Conservation (phyloP, 2,329 filamentous ascomycete species). For the Orbilia brochopaga region DNA sequence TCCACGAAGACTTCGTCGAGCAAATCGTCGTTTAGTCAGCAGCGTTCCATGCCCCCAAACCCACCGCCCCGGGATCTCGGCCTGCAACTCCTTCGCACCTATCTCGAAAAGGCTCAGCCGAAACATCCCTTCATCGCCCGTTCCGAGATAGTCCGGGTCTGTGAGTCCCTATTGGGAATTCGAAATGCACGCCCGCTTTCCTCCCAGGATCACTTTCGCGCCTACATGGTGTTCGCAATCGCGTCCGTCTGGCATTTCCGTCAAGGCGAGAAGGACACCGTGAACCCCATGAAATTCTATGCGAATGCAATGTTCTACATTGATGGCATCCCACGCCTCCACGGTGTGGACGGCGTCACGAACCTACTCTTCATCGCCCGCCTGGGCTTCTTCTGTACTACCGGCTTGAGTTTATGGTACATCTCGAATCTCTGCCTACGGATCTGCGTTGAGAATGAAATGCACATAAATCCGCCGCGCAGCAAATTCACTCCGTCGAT, state of each 20-base stretch:
- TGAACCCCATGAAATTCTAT: slow-evolving; percentile 51
- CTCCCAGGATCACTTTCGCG: slow-evolving; percentile 47
- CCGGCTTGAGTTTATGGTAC: slow-evolving; percentile 49
- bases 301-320: slow-evolving; percentile 51
- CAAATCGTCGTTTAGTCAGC: slow-evolving; percentile 45
- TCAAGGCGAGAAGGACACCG: slow-evolving; percentile 48
- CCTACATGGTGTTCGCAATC: slow-evolving; percentile 48
- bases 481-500: slow-evolving; percentile 43
- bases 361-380: slow-evolving; percentile 49
- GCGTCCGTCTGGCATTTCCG: slow-evolving; percentile 48
- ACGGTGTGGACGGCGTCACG: slow-evolving; percentile 45
- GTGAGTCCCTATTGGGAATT: slow-evolving; percentile 43
- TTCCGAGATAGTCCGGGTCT: slow-evolving; percentile 47
- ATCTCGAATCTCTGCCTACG: slow-evolving; percentile 50
- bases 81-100: slow-evolving; percentile 47
- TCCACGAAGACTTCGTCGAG: slow-evolving; percentile 24
- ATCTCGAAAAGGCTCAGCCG: slow-evolving; percentile 46
- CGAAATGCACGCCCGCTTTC: slow-evolving; percentile 45
- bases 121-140: slow-evolving; percentile 50
- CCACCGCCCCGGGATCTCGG: slow-evolving; percentile 42
- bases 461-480: slow-evolving; percentile 45
- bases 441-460: slow-evolving; percentile 49
- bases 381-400: slow-evolving; percentile 50
- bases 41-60: slow-evolving; percentile 40
- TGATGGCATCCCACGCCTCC: slow-evolving; percentile 45